Evolutionary conservation across 2,329 filamentous ascomycete species (phyloP), one percentile per base, ranked within the genome.

Genomic region (Chrysoporthe puriensis): DNA sequence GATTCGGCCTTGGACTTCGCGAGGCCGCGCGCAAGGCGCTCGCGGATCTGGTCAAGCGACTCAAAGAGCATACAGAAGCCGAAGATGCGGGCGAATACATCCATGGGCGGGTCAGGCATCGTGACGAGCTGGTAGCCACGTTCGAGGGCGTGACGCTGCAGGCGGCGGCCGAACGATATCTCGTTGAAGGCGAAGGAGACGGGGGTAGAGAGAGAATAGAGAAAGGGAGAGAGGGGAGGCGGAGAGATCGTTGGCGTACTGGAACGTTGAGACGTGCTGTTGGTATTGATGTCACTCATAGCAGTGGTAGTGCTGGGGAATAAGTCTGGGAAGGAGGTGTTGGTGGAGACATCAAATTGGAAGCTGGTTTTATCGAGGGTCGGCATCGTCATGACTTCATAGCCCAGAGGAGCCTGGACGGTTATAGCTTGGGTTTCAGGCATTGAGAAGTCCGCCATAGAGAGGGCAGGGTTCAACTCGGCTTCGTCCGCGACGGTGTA

Each of bases 111-210:
- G 44, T 66, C 57, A 26, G 69, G 36, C 67, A 82, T 81, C 16
- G 75, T 79, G 2, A 92, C 81, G 1, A 94, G 78, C 2, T 81
- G 78, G 66, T 89, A 86, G 0, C 84, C 91, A 36, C 82, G 78
- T 77, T 96, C 91, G 0, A 89, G 72, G 2, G 88, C 83, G 64
- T 83, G 83, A 54, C 92, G 86, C 61, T 92, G 90, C 4, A 96
- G 80, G 4, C 90, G 85, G 8, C 91, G 87, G 13, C 88, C 88
- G 72, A 96, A 94, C 0, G 85, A 89, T 1, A 82, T 79, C 75
- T 94, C 91, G 36, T 87, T 82, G 66, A 86, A 84, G 11, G 87
- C 83, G 74, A 90, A 89, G 0, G 87, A 88, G 32, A 76, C 79
- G 0, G 86, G 85, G 1, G 80, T 70, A 1, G 81, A 77, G 18